These are phyloP conservation scores for Aspergillus pseudoglaucus DNA, from an alignment of 2,329 filamentous ascomycete genomes.

Conservation along the genomic window DNA sequence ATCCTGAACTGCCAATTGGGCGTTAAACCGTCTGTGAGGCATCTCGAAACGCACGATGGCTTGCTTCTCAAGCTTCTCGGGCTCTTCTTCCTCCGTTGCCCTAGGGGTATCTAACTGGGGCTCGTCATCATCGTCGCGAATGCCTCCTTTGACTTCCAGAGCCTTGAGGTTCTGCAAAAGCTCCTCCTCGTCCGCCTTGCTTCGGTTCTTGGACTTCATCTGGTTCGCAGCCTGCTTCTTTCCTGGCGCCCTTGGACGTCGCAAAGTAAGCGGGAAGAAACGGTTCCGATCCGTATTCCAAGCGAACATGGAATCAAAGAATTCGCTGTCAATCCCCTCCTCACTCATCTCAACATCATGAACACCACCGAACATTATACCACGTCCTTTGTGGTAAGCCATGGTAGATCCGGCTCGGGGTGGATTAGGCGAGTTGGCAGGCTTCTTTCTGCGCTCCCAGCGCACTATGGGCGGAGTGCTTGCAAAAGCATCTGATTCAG, in stretches of 20 bases:
- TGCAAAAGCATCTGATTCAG: constrained; percentile 58
- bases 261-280: constrained; percentile 76
- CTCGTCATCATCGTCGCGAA: constrained; percentile 46
- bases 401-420: constrained; percentile 84
- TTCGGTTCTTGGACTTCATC: constrained; percentile 57
- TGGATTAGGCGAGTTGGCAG: constrained; percentile 80
- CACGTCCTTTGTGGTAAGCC: constrained; percentile 87
- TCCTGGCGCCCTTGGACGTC: constrained; percentile 63
- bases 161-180: constrained; percentile 79
- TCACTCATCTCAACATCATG: constrained; percentile 87
- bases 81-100: constrained; percentile 50
- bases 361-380: constrained; percentile 89
- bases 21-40: constrained; percentile 86
- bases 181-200: constrained; percentile 87
- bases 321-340: constrained; percentile 94
- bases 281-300: constrained; percentile 95
- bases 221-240: constrained; percentile 50
- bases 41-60: constrained; percentile 69
- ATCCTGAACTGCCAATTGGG: constrained; percentile 81
- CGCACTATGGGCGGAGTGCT: constrained; percentile 65
- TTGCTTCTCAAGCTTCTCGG: constrained; percentile 48
- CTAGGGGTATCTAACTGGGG: constrained; percentile 39
- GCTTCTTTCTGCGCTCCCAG: constrained; percentile 91
- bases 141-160: constrained; percentile 65
- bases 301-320: constrained; percentile 85